These are phyloP conservation scores for Fusarium newnesense DNA, from an alignment of 2,329 filamentous ascomycete genomes.

Conservation along the genomic window DNA sequence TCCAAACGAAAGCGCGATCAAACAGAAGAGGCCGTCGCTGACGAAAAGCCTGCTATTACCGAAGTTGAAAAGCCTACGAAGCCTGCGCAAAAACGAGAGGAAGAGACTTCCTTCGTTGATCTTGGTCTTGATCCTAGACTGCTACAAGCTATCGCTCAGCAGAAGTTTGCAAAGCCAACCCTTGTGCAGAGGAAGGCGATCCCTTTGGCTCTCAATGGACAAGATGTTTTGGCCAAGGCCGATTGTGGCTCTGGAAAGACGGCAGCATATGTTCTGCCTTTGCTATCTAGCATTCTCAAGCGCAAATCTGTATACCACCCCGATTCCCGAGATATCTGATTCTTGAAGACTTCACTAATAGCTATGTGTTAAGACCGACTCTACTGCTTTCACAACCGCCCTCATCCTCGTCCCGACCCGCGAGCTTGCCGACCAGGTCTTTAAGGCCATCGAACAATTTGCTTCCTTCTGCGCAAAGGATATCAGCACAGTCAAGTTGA, in stretches of 20 bases:
- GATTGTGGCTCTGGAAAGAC: conserved; percentile 98
- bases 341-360: conserved; percentile 12
- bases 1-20: conserved; percentile 71
- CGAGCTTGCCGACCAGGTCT: conserved; percentile 92
- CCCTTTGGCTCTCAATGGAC: conserved; percentile 85
- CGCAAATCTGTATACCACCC: conserved; percentile 70
- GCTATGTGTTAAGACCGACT: conserved; percentile 54
- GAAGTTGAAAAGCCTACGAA: conserved; percentile 43
- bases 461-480: conserved; percentile 87
- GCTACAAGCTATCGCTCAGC: conserved; percentile 84
- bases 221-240: conserved; percentile 90
- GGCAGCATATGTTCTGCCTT: conserved; percentile 90
- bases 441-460: conserved; percentile 80
- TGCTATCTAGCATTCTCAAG: conserved; percentile 85
- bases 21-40: conserved; percentile 59
- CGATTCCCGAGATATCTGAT: background rate
- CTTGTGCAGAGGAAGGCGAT: conserved; percentile 88
- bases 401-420: conserved; percentile 93
- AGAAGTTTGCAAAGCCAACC: conserved; percentile 88
- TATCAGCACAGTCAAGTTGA: conserved; percentile 84
- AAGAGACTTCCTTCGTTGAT: conserved; percentile 72
- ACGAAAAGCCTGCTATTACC: conserved; percentile 40
- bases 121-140: conserved; percentile 86
- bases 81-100: conserved; percentile 32
- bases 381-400: conserved; percentile 70